Conservation (phyloP, 345 rosid genomes). For the Hypericum androsaemum region DNA sequence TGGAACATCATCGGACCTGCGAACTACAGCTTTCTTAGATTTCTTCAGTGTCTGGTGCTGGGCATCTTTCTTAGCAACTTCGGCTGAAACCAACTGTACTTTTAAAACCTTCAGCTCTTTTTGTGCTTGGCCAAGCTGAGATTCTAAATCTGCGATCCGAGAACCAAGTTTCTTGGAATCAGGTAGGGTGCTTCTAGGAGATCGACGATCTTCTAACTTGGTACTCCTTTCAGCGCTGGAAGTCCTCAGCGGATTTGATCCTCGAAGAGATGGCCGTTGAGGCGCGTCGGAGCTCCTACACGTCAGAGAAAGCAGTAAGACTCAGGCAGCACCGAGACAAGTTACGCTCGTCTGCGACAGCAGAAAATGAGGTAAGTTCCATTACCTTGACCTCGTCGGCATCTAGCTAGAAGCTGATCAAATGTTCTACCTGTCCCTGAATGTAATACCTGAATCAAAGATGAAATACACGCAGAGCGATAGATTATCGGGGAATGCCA, state of each 20-base stretch:
- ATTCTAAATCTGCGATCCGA: slow-evolving; percentile 73
- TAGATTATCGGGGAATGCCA: too few relatives aligned
- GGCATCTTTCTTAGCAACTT: slow-evolving; percentile 77
- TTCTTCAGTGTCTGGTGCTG: slow-evolving; percentile 22
- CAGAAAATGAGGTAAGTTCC: neutral
- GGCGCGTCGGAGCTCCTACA: slow-evolving; percentile 56
- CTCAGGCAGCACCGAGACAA: neutral
- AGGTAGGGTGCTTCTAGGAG: slow-evolving; percentile 64
- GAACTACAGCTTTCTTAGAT: slow-evolving; percentile 6
- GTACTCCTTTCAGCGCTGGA: slow-evolving; percentile 57
- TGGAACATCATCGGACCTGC: too few relatives aligned
- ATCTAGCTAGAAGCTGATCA: slow-evolving; percentile 23
- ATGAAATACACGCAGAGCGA: too few relatives aligned
- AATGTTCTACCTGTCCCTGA: slow-evolving; percentile 16
- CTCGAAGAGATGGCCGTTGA: slow-evolving; percentile 68
- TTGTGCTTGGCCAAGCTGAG: slow-evolving; percentile 94
- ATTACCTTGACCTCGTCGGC: slow-evolving; percentile 82
- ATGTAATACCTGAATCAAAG: too few relatives aligned
- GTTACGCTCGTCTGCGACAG: neutral
- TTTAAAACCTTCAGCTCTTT: slow-evolving; percentile 67
- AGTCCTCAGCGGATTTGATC: slow-evolving; percentile 40
- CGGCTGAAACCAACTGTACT: slow-evolving; percentile 63
- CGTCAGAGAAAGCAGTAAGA: neutral
- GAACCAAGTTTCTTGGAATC: slow-evolving; percentile 83
- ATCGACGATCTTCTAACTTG: slow-evolving; percentile 59